Evolutionary conservation across 2,329 filamentous ascomycete species (phyloP).

Genomic region (Aspergillus neotritici): DNA sequence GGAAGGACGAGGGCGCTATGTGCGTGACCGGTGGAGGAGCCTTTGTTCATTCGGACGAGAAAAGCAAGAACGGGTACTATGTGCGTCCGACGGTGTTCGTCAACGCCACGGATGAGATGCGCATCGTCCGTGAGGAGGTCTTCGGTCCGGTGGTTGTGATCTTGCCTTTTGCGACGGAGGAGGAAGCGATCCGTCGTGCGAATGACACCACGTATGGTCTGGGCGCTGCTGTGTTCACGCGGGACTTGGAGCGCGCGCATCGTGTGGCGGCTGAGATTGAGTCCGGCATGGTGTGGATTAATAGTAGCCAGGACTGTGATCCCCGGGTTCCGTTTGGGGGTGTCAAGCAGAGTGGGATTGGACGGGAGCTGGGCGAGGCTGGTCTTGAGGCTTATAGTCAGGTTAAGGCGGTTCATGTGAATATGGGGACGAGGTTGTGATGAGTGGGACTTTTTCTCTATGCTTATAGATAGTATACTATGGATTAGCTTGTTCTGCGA

Average conservation of each 20-base stretch:
- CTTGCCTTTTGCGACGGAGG: conserved; percentile 34
- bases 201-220: conserved; percentile 42
- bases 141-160: conserved; percentile 43
- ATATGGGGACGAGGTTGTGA: conserved; percentile 33
- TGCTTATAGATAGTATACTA: too few species aligned
- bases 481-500: too few species aligned
- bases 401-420: conserved; percentile 39
- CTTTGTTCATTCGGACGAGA: conserved; percentile 24
- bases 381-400: conserved; percentile 38
- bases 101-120: conserved; percentile 31
- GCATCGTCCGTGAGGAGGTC: conserved; percentile 38
- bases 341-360: conserved; percentile 46
- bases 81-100: conserved; percentile 38
- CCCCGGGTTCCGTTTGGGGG: conserved; percentile 40
- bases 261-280: conserved; percentile 40
- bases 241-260: conserved; percentile 38
- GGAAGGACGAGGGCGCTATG: conserved; percentile 38
- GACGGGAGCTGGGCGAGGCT: conserved; percentile 43
- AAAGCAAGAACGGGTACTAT: conserved; percentile 37
- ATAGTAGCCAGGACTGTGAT: conserved; percentile 41
- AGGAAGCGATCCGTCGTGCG: conserved; percentile 34
- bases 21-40: conserved; percentile 35
- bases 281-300: conserved; percentile 45
- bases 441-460: not conserved
- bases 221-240: conserved; percentile 40